Base-by-base conservation (phyloP, 768 basidiomycete genomes). In the Stropharia rugosoannulata region DNA sequence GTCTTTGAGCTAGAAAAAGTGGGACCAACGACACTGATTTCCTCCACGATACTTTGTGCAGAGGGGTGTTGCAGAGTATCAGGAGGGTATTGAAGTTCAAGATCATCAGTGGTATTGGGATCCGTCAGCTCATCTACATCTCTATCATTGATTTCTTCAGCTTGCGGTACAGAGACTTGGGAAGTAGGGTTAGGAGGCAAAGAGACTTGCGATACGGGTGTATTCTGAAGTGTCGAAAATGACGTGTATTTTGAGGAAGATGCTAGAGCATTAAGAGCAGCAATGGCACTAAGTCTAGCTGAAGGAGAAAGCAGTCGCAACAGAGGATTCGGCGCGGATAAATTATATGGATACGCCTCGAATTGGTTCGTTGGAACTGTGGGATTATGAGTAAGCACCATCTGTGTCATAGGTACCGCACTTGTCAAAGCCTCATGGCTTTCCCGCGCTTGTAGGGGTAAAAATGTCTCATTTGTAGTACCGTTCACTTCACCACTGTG, bases 341-440 rank as follows among this genome's bases (percentile, higher is more conserved):
- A 70, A 57, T 75, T 77, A 46, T 76, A 76, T 1, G 80, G 80
- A 59, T 76, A 80, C 2, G 79, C 76, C 59, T 80, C 79, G 22
- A 68, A 51, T 52, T 70, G 64, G 12, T 79, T 59, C 53, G 74
- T 60, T 16, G 73, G 74, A 25, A 67, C 65, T 37, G 67, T 68
- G 5, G 73, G 55, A 43, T 61, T 62, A 36, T 61, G 59, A 7
- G 57, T 54, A 27, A 65, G 43, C 8, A 56, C 58, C 15, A 65
- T 42, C 3, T 29, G 19, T 42, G 55, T 53, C n/a, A 4, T 22
- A 4, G 1, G 22, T 22, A 22, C 22, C 22, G 4, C 22, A 22
- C 22, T 4, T 22, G 22, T 22, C 22, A 1, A 22, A 22, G 22
- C n/a, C n/a, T n/a, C n/a, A n/a, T n/a, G n/a, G n/a, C n/a, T n/a